Evolutionary conservation across 352 stramenopile genomes (phyloP).

Genomic region (Bremia lactucae): DNA sequence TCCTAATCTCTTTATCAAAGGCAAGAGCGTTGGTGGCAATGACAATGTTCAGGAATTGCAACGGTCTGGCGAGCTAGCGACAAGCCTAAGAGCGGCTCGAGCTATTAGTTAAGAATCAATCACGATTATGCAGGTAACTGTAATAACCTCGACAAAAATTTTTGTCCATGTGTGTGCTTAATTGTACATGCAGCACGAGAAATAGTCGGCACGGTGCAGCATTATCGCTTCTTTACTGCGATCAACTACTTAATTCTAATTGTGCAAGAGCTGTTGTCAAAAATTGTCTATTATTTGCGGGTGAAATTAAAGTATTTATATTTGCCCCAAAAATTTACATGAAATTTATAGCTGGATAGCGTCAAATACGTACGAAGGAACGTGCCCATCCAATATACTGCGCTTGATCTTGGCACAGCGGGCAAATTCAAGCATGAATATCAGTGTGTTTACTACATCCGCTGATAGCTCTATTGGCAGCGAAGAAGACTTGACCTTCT

Average conservation of each 20-base stretch:
- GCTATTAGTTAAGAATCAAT: slow-evolving; percentile 45
- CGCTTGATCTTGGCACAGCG: slow-evolving; percentile 78
- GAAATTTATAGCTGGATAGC: slow-evolving; percentile 58
- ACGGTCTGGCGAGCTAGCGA: slow-evolving; percentile 80
- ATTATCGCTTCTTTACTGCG: too few relatives aligned
- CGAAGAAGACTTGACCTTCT: slow-evolving; percentile 31
- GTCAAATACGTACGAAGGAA: slow-evolving; percentile 86
- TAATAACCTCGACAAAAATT: not conserved
- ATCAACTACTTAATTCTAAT: too few relatives aligned
- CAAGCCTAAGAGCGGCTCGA: slow-evolving; percentile 72
- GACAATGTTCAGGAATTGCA: slow-evolving; percentile 87
- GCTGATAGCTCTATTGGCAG: slow-evolving; percentile 48
- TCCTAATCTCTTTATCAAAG: slow-evolving; percentile 97
- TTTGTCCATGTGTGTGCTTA: not conserved
- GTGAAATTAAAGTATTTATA: too few relatives aligned
- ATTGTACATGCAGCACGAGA: not conserved
- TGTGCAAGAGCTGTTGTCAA: too few relatives aligned
- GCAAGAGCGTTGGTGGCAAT: slow-evolving; percentile 91
- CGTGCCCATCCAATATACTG: slow-evolving; percentile 67
- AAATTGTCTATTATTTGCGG: too few relatives aligned
- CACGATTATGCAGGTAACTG: not conserved
- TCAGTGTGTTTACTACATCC: slow-evolving; percentile 80
- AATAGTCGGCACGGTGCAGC: not conserved
- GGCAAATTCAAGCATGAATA: slow-evolving; percentile 86
- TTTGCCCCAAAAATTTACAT: too few relatives aligned